Conservation (phyloP, 2,329 filamentous ascomycete genomes). For the Alternaria longipes region DNA sequence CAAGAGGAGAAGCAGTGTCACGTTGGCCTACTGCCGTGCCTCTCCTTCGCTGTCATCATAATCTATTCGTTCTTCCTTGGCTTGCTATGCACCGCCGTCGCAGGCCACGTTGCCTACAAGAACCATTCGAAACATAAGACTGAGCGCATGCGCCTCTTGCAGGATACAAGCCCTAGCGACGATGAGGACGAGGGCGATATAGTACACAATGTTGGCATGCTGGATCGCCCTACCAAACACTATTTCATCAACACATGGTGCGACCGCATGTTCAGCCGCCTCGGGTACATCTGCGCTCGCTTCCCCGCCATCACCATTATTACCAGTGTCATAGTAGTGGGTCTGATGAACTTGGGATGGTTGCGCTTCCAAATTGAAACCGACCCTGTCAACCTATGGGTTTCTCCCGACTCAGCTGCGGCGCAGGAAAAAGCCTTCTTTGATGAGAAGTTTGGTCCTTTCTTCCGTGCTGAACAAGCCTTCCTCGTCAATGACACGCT, state of each 20-base stretch:
- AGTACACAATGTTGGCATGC: constrained; percentile 76
- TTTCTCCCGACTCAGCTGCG: constrained; percentile 90
- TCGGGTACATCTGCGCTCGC: constrained; percentile 81
- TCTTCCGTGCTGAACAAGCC: constrained; percentile 91
- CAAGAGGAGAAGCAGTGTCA: constrained; percentile 74
- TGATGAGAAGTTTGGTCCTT: constrained; percentile 90
- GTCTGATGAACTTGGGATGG: constrained; percentile 85
- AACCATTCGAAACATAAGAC: constrained; percentile 77
- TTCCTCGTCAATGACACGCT: constrained; percentile 91
- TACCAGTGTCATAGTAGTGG: constrained; percentile 77
- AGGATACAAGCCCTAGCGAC: constrained; percentile 84
- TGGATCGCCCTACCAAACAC: constrained; percentile 78
- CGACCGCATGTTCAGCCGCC: constrained; percentile 78
- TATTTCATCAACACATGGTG: constrained; percentile 87
- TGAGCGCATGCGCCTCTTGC: constrained; percentile 84
- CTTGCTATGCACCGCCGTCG: constrained; percentile 70
- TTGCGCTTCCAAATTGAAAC: constrained; percentile 87
- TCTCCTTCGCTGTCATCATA: constrained; percentile 92
- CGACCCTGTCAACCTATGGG: constrained; percentile 92
- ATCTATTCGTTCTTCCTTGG: constrained; percentile 81
- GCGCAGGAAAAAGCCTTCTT: constrained; percentile 95
- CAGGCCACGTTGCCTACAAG: constrained; percentile 78
- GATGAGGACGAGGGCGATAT: constrained; percentile 94
- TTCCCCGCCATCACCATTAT: constrained; percentile 87
- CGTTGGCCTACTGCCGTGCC: constrained; percentile 87